Base-by-base conservation (phyloP, 306 rosid genomes). In the Oemleria cerasiformis region DNA sequence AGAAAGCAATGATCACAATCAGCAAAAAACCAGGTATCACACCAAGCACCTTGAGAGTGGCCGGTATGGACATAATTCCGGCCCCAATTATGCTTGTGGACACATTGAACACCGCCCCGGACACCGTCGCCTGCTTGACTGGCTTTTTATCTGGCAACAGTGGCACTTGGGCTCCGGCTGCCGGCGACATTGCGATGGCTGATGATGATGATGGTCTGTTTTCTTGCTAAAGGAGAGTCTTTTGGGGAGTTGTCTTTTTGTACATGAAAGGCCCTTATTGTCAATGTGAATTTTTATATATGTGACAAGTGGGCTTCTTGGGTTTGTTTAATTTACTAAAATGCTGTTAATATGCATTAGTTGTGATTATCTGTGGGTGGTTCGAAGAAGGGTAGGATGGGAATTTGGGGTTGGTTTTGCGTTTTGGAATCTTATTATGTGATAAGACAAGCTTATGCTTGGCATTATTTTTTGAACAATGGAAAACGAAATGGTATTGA, bases 21-120 rank as follows among this genome's bases (percentile, higher is more conserved):
- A 87, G 81, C 19, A 62, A 25, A 16, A 87, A 43, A 4, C 87
- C 92, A 0, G 98, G 97, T 62, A 91, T 55, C 17, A 89, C 86
- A 3, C 98, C 98, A 3, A 94, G 84, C 65, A 94, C 96, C 80
- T 86, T 91, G 4, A 94, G 74, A 17, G 94, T 86, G 13, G 92
- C 92, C 60, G 98, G 98, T 10, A 94, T 84, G 20, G 98, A 94
- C 98, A 91, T 94, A 42, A 94, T 94, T 41, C 98, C 97, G 9
- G 95, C 94, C 9, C 98, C 98, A 9, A 94, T 74, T 12, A 91
- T 87, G 84, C 83, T 94, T 2, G 91, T 91, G 5, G 97, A 87
- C 11, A 94, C 87, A 39, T 94, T 94, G 76, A 91, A 87, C 65
- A 94, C 95, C 4, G 98, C 97, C 5, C 97, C 96, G 0, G 83